Base-by-base conservation (phyloP, 2,329 filamentous ascomycete genomes). In the Aspergillus thermomutatus region DNA sequence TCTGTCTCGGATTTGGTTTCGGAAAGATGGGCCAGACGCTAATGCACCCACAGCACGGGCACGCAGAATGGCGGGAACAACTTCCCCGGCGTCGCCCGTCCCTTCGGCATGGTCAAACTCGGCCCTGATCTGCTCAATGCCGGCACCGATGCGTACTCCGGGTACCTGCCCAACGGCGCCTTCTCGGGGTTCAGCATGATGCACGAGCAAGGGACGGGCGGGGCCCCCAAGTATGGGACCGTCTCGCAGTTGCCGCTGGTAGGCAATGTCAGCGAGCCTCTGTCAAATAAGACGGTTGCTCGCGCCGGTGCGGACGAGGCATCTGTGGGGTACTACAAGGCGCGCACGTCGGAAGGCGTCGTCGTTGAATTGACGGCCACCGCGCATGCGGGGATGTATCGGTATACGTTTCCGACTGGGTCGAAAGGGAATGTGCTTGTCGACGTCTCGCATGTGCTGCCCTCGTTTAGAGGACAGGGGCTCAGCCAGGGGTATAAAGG, bases 181-280 rank as follows among this genome's bases (percentile, higher is more conserved):
- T 82, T 87, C 60, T 82, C 79, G 2, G 84, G 83, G 19, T 86
- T 87, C 69, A 83, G 81, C 56, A 78, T 87, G 80, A 82, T 87
- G 64, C 86, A 88, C 61, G 85, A 87, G 66, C 83, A 82, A 58
- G 86, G 86, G 3, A 90, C 86, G 0, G 87, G 87, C 7, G 87
- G 87, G 1, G 85, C 84, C 1, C 85, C 87, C 1, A 89, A 89
- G 68, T 90, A 89, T 58, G 87, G 87, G 4, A 84, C 87, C 1
- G 82, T 87, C 31, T 77, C 82, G 1, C 84, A 87, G 69, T 77
- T 87, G 70, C 85, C 83, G 0, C 70, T 83, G 0, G 64, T 80
- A 0, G 83, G 82, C 0, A 67, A 66, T 17, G 70, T 85, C 45
- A 64, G 62, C 7, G 81, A 88, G 56, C 85, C 85, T 2, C 72